Conservation (phyloP, 2,329 filamentous ascomycete genomes). For the Hirsutella rhossiliensis region DNA sequence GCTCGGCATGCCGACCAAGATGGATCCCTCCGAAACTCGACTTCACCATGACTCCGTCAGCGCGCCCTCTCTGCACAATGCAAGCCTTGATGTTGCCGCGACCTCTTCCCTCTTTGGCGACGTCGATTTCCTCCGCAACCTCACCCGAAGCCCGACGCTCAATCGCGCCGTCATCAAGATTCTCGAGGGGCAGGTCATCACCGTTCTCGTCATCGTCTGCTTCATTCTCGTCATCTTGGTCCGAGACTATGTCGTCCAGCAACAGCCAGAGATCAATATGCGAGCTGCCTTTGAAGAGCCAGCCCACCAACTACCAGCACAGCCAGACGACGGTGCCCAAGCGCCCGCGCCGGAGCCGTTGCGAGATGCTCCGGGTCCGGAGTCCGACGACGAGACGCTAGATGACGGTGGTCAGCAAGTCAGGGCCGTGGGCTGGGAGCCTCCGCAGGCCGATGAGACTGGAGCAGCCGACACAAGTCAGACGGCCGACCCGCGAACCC, state of each 20-base stretch:
- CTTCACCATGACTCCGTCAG: slow-evolving; percentile 5
- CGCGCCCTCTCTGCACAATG: slow-evolving; percentile 3
- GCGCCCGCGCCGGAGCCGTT: slow-evolving; percentile 5
- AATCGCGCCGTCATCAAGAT: slow-evolving; percentile 75
- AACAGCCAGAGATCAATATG: slow-evolving; percentile 87
- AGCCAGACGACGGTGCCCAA: slow-evolving; percentile 8
- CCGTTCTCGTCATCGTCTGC: slow-evolving; percentile 76
- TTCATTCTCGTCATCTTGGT: slow-evolving; percentile 98
- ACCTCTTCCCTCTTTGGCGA: slow-evolving; percentile 40
- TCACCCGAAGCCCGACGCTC: slow-evolving; percentile 57
- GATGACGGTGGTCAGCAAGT: slow-evolving; percentile 12
- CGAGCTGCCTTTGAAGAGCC: slow-evolving; percentile 48
- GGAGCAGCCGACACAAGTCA: background rate
- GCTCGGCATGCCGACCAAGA: slow-evolving; percentile 13
- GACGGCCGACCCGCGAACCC: background rate
- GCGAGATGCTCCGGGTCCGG: slow-evolving; percentile 13
- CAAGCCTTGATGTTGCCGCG: slow-evolving; percentile 3
- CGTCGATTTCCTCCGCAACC: slow-evolving; percentile 41
- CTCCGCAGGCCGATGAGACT: background rate
- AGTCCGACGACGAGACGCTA: slow-evolving; percentile 20
- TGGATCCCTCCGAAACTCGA: slow-evolving; percentile 8
- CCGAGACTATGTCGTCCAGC: slow-evolving; percentile 94
- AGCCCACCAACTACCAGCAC: slow-evolving; percentile 15
- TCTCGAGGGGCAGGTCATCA: slow-evolving; percentile 89
- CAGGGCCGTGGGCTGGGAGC: slow-evolving; percentile 1